phyloP scores from a whole-genome alignment of 108 stramenopile genomes.

The Cylindrotheca fusiformis region DNA sequence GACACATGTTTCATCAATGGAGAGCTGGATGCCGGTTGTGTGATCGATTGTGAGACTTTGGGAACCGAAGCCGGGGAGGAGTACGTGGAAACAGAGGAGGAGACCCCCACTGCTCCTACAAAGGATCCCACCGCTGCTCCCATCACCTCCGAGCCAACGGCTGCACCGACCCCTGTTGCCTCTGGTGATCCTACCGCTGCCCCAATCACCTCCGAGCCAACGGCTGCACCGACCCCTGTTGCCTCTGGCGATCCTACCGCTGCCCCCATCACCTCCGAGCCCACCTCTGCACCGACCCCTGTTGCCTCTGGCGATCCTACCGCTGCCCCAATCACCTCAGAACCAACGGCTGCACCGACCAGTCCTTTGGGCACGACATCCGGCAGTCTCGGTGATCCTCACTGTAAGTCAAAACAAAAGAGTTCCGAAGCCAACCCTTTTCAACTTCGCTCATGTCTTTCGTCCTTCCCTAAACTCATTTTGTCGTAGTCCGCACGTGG shows the following conservation, averaged over 20 bases:
- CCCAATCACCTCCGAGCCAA: neutral
- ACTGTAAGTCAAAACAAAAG: neutral
- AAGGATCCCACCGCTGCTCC: neutral
- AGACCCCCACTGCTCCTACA: neutral
- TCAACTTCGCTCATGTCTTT: neutral
- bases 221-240: neutral
- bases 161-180: neutral
- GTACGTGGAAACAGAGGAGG: neutral
- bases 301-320: neutral
- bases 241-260: neutral
- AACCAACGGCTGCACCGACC: neutral
- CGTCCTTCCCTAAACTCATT: too few relatives aligned
- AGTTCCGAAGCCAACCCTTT: neutral
- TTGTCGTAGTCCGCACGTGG: constrained; percentile 5
- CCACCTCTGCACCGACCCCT: neutral
- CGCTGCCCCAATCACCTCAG: neutral
- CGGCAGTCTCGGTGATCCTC: neutral
- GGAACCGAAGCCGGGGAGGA: neutral
- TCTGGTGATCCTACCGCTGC: neutral
- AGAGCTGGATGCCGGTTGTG: neutral
- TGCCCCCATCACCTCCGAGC: neutral
- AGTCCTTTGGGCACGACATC: neutral
- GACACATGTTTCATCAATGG: neutral
- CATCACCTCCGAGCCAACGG: neutral
- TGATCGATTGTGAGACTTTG: neutral